Percentiles rank a stretch among this genome's conserved stretches.
Evolutionary conservation across 2,329 filamentous ascomycete species (phyloP).

Genomic region (Colletotrichum sidae): DNA sequence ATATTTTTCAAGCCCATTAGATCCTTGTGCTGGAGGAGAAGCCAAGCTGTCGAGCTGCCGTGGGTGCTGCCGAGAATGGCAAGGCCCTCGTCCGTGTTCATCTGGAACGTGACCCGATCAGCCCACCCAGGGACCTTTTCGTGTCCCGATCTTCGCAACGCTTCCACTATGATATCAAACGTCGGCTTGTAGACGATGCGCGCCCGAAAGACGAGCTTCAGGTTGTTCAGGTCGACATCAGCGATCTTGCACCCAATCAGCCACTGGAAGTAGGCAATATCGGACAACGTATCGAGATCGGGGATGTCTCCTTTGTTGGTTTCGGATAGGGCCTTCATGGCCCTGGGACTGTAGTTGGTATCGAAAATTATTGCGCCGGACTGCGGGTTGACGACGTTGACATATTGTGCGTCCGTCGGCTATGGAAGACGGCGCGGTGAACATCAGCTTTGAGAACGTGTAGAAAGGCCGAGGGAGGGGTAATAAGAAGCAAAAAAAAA

Average conservation of each 20-base stretch:
- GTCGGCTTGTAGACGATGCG: neutral
- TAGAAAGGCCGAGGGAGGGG: too few species aligned
- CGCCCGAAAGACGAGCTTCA: neutral
- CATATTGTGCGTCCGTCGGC: neutral
- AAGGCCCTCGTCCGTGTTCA: neutral
- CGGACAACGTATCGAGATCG: slow-evolving; percentile 7
- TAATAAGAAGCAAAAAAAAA: too few species aligned
- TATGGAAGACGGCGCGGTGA: neutral
- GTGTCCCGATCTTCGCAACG: neutral
- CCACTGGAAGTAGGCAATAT: slow-evolving; percentile 21
- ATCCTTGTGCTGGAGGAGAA: slow-evolving; percentile 12
- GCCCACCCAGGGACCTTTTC: neutral
- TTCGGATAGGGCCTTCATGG: accelerated
- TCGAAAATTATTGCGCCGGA: slow-evolving; percentile 18
- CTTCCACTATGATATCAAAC: neutral
- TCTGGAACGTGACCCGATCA: neutral
- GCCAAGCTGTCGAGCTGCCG: neutral
- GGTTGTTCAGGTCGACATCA: neutral
- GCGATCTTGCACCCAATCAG: neutral
- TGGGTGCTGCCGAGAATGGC: neutral
- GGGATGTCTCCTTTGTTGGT: neutral
- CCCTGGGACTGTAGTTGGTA: neutral
- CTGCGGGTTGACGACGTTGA: neutral
- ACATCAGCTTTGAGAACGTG: too few species aligned
- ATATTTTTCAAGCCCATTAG: neutral